phyloP scores from a whole-genome alignment of 495 filamentous ascomycete species.

The Patellaria atrata region DNA sequence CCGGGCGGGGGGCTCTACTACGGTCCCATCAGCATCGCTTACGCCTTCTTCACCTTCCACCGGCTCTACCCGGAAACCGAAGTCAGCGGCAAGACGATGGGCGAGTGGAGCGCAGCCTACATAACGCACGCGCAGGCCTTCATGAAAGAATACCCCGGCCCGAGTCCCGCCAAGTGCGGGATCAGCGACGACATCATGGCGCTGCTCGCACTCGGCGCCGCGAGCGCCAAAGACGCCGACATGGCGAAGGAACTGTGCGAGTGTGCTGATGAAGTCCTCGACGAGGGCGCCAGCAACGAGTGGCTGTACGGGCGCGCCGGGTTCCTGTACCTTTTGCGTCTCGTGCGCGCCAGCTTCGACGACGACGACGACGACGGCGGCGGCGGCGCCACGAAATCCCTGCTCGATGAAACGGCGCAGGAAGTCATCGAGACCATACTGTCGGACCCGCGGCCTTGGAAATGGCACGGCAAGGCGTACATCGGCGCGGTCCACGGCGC shows the following conservation, averaged over 20 bases:
- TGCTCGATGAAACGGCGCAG: conserved; percentile 28
- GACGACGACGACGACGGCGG: conserved; percentile 24
- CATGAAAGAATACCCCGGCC: conserved; percentile 31
- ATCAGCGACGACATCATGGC: conserved; percentile 41
- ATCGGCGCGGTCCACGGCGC: conserved; percentile 47
- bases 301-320: conserved; percentile 48
- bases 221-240: conserved; percentile 30
- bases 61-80: conserved; percentile 31
- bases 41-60: conserved; percentile 41
- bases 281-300: conserved; percentile 32
- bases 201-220: conserved; percentile 36
- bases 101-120: conserved; percentile 34
- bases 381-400: conserved; percentile 20
- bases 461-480: conserved; percentile 43
- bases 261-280: conserved; percentile 25
- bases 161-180: conserved; percentile 33
- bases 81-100: conserved; percentile 30
- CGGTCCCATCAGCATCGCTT: conserved; percentile 45
- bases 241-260: conserved; percentile 32
- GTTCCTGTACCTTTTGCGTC: conserved; percentile 43
- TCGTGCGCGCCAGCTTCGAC: conserved; percentile 26
- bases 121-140: conserved; percentile 29
- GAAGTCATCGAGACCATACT: conserved; percentile 32
- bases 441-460: conserved; percentile 36
- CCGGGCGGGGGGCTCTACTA: conserved; percentile 38